Evolutionary conservation across 768 basidiomycete species (phyloP).

Genomic region (Psilocybe tampanensis): DNA sequence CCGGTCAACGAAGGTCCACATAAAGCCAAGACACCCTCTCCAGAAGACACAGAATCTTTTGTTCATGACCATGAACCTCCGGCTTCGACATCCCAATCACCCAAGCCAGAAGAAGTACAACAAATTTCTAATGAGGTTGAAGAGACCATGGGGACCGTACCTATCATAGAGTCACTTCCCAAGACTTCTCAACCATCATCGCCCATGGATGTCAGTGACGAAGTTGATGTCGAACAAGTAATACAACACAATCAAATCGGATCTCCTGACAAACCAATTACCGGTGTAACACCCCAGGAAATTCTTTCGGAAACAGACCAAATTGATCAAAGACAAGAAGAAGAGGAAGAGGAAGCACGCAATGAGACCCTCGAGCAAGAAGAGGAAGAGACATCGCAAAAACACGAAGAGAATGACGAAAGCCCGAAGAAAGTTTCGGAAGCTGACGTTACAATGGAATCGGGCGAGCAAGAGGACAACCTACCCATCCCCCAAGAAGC

Average conservation of each 20-base stretch:
- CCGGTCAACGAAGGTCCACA: not conserved
- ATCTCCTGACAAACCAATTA: constrained; percentile 1
- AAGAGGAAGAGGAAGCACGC: constrained; percentile 13
- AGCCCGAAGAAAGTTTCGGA: constrained; percentile 10
- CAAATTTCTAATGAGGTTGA: not conserved
- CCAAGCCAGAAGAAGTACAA: not conserved
- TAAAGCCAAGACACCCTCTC: not conserved
- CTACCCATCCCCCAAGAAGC: constrained; percentile 9
- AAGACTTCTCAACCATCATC: not conserved
- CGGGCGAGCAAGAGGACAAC: not conserved
- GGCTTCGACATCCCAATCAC: not conserved
- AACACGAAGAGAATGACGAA: constrained; percentile 13
- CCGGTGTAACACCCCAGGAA: constrained; percentile 16
- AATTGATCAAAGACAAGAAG: constrained; percentile 13
- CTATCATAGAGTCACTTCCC: not conserved
- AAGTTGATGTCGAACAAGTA: not conserved
- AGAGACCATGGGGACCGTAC: not conserved
- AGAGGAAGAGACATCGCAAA: constrained; percentile 20
- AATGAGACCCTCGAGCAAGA: constrained; percentile 23
- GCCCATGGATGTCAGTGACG: not conserved
- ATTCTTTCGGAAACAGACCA: constrained; percentile 18
- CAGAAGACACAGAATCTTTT: not conserved
- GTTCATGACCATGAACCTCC: not conserved
- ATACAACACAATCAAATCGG: not conserved
- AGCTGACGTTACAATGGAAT: not conserved